phyloP scores from a whole-genome alignment of 2,329 filamentous ascomycete genomes.

The Coleophoma crateriformis region DNA sequence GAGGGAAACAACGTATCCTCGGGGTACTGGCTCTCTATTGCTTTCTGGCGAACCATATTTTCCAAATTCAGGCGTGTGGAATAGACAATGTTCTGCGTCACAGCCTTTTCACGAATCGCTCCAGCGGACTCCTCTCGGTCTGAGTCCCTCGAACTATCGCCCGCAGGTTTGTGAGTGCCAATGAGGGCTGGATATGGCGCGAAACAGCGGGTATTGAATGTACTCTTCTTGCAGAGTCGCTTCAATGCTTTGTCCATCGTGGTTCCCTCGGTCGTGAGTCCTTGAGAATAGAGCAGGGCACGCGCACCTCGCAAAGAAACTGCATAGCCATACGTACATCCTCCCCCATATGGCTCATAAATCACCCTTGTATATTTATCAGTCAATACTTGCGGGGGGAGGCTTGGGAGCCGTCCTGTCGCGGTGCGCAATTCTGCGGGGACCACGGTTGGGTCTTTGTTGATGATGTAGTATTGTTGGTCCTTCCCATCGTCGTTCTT shows the following conservation, averaged over 20 bases:
- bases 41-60: neutral
- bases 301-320: conserved; percentile 26
- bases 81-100: neutral
- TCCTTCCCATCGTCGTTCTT: neutral
- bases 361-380: neutral
- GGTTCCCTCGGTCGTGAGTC: neutral
- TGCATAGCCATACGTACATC: conserved; percentile 27
- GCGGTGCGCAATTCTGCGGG: neutral
- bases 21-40: neutral
- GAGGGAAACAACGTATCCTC: neutral
- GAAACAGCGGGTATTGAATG: neutral
- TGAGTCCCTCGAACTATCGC: neutral
- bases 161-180: neutral
- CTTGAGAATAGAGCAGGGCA: conserved; percentile 28
- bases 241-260: neutral
- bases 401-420: neutral
- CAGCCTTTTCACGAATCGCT: neutral
- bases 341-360: neutral
- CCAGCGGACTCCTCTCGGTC: neutral
- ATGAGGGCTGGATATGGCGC: neutral
- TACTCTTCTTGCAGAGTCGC: neutral
- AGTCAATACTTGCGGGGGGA: neutral
- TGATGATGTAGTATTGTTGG: neutral
- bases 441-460: neutral
- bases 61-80: neutral